Evolutionary conservation across 1,139 yeast genomes (phyloP), one percentile per base, ranked within the genome.

Genomic region (Petasospora fabianii): DNA sequence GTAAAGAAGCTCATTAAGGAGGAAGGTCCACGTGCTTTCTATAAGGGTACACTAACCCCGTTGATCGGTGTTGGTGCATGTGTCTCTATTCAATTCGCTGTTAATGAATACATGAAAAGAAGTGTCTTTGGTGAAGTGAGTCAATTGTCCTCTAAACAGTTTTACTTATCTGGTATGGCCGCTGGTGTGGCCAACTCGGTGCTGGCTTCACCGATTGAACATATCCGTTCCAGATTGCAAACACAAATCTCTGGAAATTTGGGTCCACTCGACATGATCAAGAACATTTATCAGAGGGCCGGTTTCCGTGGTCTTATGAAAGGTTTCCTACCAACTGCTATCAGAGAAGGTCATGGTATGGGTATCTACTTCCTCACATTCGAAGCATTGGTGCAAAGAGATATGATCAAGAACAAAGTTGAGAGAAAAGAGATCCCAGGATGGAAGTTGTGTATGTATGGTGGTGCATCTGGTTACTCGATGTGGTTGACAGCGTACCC

Each of bases 1-100:
- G 79, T 87, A 29, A 75, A 73, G 54, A 75, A 78, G 53, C 68
- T 90, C 39, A 40, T 88, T 36, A 69, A 73, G 38, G 77, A 82
- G 42, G 97, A 88, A 61, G 97, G 97, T 2, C 69, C 77, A 10
- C 57, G 64, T 30, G 97, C 92, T 0, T 87, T 90, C 59, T 88
- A 90, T 63, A 87, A 87, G 60, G 97, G 97, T 27, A 88, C 96
- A 0, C 61, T 83, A 46, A 78, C 85, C 0, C 97, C 97, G 5
- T 69, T 90, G 53, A 65, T 88, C 31, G 97, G 97, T 31, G 94
- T 88, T 27, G 97, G 97, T 42, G 96, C 96, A 0, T 84, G 95
- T 68, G 78, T 88, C 15, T 85, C 96, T 4, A 84, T 88, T 32
- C 87, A 80, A 54, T 82, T 82, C 57, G 92, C 96, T 32, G 95